Evolutionary conservation across 371 early-diverging fungal species (phyloP).

Genomic region (Amoeboaphelidium occidentale): DNA sequence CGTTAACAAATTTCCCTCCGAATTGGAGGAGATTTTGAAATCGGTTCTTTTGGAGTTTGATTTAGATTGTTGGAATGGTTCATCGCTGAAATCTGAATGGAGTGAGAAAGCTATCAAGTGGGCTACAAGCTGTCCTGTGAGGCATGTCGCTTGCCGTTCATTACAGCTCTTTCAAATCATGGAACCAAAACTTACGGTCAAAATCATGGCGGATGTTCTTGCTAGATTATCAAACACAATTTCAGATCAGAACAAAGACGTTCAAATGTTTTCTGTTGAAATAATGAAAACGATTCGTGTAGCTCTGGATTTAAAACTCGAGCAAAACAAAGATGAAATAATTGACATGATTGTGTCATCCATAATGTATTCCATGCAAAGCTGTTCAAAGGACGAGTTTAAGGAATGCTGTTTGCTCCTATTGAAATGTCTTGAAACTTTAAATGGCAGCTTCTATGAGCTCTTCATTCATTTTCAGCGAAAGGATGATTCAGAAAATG

Average conservation of each 20-base stretch:
- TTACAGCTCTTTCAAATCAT: conserved; percentile 61
- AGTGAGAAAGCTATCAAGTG: conserved; percentile 62
- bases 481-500: too few species aligned
- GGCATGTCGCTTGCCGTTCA: conserved; percentile 66
- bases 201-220: conserved; percentile 57
- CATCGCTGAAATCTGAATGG: conserved; percentile 21
- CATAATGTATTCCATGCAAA: too few species aligned
- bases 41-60: conserved; percentile 33
- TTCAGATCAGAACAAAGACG: conserved; percentile 48
- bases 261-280: conserved; percentile 64
- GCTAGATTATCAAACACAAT: conserved; percentile 58
- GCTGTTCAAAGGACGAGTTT: too few species aligned
- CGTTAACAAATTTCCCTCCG: conserved; percentile 15
- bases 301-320: too few species aligned
- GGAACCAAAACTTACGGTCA: conserved; percentile 42
- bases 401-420: too few species aligned
- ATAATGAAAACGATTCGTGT: too few species aligned
- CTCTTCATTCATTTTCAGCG: too few species aligned
- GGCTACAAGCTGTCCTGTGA: conserved; percentile 71
- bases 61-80: conserved; percentile 26
- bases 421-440: too few species aligned
- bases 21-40: conserved; percentile 27
- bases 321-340: too few species aligned
- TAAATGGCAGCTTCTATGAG: too few species aligned
- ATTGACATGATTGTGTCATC: too few species aligned